Base-by-base conservation (phyloP, 2,329 filamentous ascomycete genomes). In the Verticillium isaacii region DNA sequence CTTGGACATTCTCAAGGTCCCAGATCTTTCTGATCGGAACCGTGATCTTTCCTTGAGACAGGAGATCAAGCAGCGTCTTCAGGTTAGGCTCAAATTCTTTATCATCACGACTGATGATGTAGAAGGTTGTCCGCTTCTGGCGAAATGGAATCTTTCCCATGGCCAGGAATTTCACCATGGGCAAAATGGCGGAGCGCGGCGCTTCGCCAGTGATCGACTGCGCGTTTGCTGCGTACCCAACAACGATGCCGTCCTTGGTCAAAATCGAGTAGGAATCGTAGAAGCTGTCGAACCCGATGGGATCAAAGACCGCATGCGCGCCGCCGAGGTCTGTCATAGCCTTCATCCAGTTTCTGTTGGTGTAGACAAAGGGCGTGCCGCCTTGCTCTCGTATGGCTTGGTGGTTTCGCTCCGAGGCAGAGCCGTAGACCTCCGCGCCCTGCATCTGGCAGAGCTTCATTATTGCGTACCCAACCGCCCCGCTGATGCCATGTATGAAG, bases 401-500 rank as follows among this genome's bases (percentile, higher is more conserved):
- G 65, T 82, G 80, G 63, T 82, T 82, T 12, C 77, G 71, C 63
- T 70, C 68, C 0, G 76, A 78, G 0, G 80, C 80, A 0, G 80
- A 82, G 32, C 80, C 80, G 67, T 82, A 82, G 17, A 82, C 75
- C 25, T 72, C 70, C 19, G 80, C 80, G 19, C 80, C 80, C 54
- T 73, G 68, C 3, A 77, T 68, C 56, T 74, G 72, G 64, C 75
- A 76, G 2, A 82, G 69, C 1, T 68, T 71, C 69, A 78, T 73
- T n/a, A 76, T 41, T 0, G 74, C 79, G 61, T 72, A 76, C 19
- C 80, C 80, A 1, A 82, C 80, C 4, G 80, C 78, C 52, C 80
- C 80, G 63, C 78, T 81, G 17, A 82, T 69, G 29, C 80, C 79
- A 66, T 82, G 80, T 25, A 83, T 69, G 65, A 83, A 83, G 56